These are phyloP conservation scores for Ustulina deusta DNA, from an alignment of 2,329 filamentous ascomycete genomes.

Conservation along the genomic window DNA sequence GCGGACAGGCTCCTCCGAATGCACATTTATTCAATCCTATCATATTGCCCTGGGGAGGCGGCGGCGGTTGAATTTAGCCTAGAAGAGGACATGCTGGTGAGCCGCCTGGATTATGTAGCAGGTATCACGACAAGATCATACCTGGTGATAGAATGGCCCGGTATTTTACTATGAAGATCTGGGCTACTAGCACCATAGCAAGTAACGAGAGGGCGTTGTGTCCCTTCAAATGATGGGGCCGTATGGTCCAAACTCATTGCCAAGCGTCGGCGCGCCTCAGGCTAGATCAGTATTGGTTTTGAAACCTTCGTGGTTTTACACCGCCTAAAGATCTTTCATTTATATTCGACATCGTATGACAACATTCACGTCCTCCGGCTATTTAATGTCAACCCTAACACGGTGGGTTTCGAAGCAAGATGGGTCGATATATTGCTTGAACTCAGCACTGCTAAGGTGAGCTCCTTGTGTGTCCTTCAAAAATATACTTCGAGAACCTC, in stretches of 20 bases:
- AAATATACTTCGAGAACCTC: conserved; percentile 23
- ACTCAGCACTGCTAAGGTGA: background rate
- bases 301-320: background rate
- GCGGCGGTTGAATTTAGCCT: conserved; percentile 45
- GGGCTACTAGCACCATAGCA: background rate
- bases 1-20: conserved; percentile 41
- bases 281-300: background rate
- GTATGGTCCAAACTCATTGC: background rate
- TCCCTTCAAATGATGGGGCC: background rate
- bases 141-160: conserved; percentile 8
- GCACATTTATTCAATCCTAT: conserved; percentile 34
- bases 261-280: background rate
- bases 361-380: background rate
- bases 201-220: background rate
- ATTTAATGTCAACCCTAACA: conserved; percentile 19
- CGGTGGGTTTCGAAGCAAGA: background rate
- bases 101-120: conserved; percentile 9
- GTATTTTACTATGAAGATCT: conserved; percentile 3
- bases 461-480: conserved; percentile 4
- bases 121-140: conserved; percentile 3
- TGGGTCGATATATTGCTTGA: conserved; percentile 9
- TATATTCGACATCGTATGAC: conserved; percentile 6
- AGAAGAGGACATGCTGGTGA: conserved; percentile 24
- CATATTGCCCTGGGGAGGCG: conserved; percentile 29
- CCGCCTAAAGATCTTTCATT: background rate